Conservation (phyloP, 306 rosid species). For the Mimosa bimucronata region DNA sequence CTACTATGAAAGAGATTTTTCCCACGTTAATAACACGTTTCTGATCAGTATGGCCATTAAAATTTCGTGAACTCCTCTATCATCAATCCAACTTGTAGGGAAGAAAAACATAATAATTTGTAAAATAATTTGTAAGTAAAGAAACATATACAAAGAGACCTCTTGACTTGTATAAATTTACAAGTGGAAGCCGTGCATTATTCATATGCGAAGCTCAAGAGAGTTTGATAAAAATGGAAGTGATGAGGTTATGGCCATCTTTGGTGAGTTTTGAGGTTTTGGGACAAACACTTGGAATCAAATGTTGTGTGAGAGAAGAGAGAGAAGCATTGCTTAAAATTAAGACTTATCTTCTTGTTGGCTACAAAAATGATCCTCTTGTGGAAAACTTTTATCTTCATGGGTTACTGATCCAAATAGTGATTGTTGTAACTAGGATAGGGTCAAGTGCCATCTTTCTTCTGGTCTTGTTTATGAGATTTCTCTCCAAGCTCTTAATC, state of each 20-base stretch:
- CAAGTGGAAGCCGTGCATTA: neutral
- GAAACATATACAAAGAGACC: neutral
- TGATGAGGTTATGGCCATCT: neutral
- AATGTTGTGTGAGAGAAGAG: constrained; percentile 6
- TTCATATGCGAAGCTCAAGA: neutral
- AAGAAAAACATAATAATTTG: neutral
- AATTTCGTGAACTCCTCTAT: neutral
- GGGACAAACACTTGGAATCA: neutral
- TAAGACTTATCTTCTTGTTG: neutral
- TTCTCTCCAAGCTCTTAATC: neutral
- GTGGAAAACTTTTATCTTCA: neutral
- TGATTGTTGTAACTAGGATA: neutral
- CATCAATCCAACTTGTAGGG: neutral
- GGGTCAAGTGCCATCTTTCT: neutral
- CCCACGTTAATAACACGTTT: neutral
- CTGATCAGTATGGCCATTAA: neutral
- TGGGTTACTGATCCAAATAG: neutral
- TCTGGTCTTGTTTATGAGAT: neutral
- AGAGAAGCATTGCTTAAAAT: neutral
- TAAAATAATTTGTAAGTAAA: too few species aligned
- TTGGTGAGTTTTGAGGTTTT: neutral
- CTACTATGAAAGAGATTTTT: neutral
- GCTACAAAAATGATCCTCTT: neutral
- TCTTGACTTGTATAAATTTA: too few species aligned
- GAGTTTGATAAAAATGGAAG: neutral